Conservation (phyloP, 495 filamentous ascomycete genomes). For the Bacidia gigantensis region DNA sequence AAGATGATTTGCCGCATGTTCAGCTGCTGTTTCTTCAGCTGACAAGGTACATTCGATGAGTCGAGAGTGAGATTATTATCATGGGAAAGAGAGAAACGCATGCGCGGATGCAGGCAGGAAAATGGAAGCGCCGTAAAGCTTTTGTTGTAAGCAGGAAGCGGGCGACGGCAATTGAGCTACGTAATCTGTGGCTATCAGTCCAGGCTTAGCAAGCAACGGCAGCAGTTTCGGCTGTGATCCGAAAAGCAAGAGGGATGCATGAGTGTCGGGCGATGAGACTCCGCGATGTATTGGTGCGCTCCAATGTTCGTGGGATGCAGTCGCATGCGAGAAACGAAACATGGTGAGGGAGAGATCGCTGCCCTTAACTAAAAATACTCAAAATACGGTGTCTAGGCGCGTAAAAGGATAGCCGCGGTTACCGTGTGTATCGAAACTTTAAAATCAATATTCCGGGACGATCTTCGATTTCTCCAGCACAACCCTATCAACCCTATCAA, state of each 20-base stretch:
- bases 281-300: background rate
- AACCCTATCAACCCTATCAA: background rate
- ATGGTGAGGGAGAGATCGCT: background rate
- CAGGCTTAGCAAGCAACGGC: background rate
- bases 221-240: background rate
- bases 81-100: background rate
- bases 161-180: background rate
- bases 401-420: background rate
- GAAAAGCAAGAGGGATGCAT: background rate
- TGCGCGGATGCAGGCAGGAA: background rate
- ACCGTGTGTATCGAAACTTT: background rate
- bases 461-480: no score
- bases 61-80: background rate
- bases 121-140: background rate
- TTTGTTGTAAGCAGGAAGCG: background rate
- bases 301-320: background rate
- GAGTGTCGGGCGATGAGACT: constrained; percentile 1
- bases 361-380: background rate
- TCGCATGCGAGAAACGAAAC: background rate
- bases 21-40: background rate
- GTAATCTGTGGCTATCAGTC: background rate
- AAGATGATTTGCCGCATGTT: background rate
- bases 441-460: background rate
- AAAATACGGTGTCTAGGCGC: background rate
- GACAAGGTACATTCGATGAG: background rate